These are phyloP conservation scores for Pythium grandisporangium DNA, from an alignment of 352 stramenopile species.

Conservation along the genomic window DNA sequence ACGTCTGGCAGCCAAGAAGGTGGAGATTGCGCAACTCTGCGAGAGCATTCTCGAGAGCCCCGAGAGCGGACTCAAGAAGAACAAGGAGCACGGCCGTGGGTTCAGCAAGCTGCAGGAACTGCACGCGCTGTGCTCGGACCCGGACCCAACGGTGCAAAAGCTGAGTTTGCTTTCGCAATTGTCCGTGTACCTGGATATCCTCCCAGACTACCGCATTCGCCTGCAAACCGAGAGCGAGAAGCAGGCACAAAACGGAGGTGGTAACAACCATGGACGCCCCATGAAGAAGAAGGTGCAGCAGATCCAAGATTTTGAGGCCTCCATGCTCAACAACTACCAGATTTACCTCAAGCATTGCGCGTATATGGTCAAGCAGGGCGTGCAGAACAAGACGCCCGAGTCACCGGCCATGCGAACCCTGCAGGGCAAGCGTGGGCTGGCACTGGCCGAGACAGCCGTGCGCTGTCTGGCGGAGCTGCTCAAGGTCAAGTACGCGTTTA, in stretches of 20 bases:
- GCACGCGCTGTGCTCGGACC: slow-evolving; percentile 55
- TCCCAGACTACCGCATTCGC: slow-evolving; percentile 94
- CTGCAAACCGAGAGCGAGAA: slow-evolving; percentile 74
- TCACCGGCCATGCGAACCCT: slow-evolving; percentile 21
- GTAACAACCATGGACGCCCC: slow-evolving; percentile 61
- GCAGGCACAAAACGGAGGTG: too few relatives aligned
- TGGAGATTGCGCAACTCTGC: slow-evolving; percentile 84
- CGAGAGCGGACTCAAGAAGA: slow-evolving; percentile 83
- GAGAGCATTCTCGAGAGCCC: slow-evolving; percentile 84
- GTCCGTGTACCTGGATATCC: slow-evolving; percentile 93
- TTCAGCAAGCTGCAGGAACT: slow-evolving; percentile 78
- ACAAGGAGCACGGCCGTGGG: slow-evolving; percentile 71
- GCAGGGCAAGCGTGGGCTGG: slow-evolving; percentile 31
- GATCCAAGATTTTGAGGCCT: slow-evolving; percentile 76
- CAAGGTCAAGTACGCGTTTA: slow-evolving; percentile 81
- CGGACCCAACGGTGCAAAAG: slow-evolving; percentile 68
- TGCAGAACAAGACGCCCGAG: slow-evolving; percentile 44
- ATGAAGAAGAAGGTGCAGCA: slow-evolving; percentile 85
- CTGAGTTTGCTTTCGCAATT: slow-evolving; percentile 90
- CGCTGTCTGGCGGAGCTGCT: slow-evolving; percentile 74
- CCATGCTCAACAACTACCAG: slow-evolving; percentile 78
- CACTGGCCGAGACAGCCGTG: slow-evolving; percentile 53
- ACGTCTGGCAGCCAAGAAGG: slow-evolving; percentile 75
- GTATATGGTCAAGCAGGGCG: slow-evolving; percentile 41
- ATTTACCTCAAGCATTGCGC: slow-evolving; percentile 73